Conservation (phyloP, 208 protist genomes). For the Leishmania arabica region DNA sequence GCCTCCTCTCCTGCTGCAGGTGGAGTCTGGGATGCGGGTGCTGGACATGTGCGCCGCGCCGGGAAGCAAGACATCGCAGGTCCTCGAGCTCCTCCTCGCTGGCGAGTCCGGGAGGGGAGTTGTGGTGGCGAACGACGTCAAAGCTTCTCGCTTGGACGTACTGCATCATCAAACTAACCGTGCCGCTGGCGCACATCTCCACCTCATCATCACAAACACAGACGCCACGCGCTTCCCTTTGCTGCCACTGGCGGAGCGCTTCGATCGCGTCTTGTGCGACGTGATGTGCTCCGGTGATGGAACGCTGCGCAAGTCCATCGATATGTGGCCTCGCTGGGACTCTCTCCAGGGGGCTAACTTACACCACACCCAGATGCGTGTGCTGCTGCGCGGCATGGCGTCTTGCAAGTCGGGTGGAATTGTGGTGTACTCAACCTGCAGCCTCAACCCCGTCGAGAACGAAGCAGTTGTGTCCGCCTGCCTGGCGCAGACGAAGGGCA, state of each 20-base stretch:
- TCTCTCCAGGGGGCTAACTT: constrained; percentile 78
- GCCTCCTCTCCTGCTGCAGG: constrained; percentile 79
- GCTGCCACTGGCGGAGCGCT: constrained; percentile 58
- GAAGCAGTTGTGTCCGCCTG: constrained; percentile 93
- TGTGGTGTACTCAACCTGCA: constrained; percentile 97
- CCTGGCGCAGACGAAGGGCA: constrained; percentile 58
- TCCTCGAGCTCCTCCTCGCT: constrained; percentile 71
- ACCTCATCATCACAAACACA: constrained; percentile 91
- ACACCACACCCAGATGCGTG: constrained; percentile 83
- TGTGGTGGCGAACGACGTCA: constrained; percentile 92
- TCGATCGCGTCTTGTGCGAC: constrained; percentile 94
- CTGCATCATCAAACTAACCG: constrained; percentile 86
- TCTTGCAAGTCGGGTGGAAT: constrained; percentile 82
- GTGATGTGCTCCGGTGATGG: constrained; percentile 96
- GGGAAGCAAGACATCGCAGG: constrained; percentile 90
- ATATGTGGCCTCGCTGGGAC: constrained; percentile 93
- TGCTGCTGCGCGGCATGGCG: constrained; percentile 83
- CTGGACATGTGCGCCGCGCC: constrained; percentile 91
- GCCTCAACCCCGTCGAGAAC: constrained; percentile 95
- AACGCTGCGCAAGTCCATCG: constrained; percentile 94
- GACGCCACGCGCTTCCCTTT: constrained; percentile 85
- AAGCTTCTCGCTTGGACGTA: constrained; percentile 80
- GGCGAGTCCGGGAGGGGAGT: constrained; percentile 47
- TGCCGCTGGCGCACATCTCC: constrained; percentile 52
- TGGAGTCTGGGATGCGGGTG: constrained; percentile 71